These are phyloP conservation scores for Tylopilus felleus DNA, from an alignment of 768 basidiomycete species.

Conservation along the genomic window DNA sequence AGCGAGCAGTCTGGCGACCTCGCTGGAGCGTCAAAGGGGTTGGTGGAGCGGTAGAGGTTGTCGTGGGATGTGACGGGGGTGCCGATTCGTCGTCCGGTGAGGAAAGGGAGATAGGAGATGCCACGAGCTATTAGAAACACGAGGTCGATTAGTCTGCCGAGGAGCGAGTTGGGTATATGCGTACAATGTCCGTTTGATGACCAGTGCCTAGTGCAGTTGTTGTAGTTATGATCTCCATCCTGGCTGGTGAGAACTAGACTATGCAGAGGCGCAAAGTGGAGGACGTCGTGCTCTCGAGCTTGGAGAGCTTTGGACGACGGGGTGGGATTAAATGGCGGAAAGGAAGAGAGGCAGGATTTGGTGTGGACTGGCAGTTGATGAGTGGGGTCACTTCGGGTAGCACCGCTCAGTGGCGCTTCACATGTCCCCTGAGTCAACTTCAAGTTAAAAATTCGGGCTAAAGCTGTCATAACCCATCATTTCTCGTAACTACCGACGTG, in stretches of 20 bases:
- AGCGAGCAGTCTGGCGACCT: constrained; percentile 43
- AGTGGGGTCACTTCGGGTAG: not conserved
- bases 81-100: constrained; percentile 3
- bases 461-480: not conserved
- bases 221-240: constrained; percentile 18
- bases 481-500: not conserved
- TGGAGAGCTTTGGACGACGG: not conserved
- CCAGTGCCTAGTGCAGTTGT: constrained; percentile 7
- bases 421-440: not conserved
- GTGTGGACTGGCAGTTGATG: not conserved
- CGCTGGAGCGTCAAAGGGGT: constrained; percentile 42
- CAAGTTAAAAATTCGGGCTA: not conserved
- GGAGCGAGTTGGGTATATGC: not conserved
- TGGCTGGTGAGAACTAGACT: not conserved
- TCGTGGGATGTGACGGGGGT: constrained; percentile 8
- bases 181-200: constrained; percentile 18
- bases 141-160: constrained; percentile 12
- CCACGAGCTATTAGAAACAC: constrained; percentile 7
- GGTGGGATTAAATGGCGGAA: not conserved
- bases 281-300: constrained; percentile 10
- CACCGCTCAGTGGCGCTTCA: not conserved
- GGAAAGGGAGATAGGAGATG: constrained; percentile 6
- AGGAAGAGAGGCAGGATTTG: not conserved
- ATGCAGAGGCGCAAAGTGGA: not conserved
- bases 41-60: constrained; percentile 12